Base-by-base conservation (phyloP, 2,329 filamentous ascomycete genomes). In the Alternaria consortialis region DNA sequence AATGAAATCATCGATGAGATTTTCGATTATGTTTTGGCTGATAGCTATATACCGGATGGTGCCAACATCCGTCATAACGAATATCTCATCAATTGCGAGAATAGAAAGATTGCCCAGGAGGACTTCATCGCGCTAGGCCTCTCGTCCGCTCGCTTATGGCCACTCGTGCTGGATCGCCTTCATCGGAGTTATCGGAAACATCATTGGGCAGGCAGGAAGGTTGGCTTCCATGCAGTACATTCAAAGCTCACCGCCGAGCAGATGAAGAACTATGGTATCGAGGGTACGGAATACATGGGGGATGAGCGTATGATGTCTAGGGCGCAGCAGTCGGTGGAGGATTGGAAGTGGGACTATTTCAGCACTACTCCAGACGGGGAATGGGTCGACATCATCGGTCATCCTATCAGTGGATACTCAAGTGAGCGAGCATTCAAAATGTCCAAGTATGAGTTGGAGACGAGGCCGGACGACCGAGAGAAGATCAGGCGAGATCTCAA, bases 1-100 rank as follows among this genome's bases (percentile, higher is more conserved):
- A 68, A 62, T 37, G 63, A 68, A 17, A 47, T 62, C 15, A 48
- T 64, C 4, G 58, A 64, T 17, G 36, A 59, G 25, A 59, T 68
- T 2, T 23, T 68, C 23, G 50, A 58, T 11, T 25, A 60, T 7
- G 27, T 68, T 15, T 13, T 50, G 17, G 17, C 13, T 23, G 27
- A 29, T 29, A 8, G 5, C 27, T 29, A 29, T 29, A 29, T 29
- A 29, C 27, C 3, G 7, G 27, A 29, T 29, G 27, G 7, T 3
- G 27, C 5, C 7, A 29, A 4, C 27, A 29, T 29, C 27, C 27
- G 27, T 29, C 27, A 29, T 29, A 29, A 29, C 27, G 5, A 29
- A 29, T 8, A 8, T 8, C 27, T 29, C 7, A 4, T 29, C 27
- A 29, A 29, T 29, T 4, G 7, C 27, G 27, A 29, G 27, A 29